Evolutionary conservation across 306 rosid genomes (phyloP).

Genomic region (Vigna unguiculata): DNA sequence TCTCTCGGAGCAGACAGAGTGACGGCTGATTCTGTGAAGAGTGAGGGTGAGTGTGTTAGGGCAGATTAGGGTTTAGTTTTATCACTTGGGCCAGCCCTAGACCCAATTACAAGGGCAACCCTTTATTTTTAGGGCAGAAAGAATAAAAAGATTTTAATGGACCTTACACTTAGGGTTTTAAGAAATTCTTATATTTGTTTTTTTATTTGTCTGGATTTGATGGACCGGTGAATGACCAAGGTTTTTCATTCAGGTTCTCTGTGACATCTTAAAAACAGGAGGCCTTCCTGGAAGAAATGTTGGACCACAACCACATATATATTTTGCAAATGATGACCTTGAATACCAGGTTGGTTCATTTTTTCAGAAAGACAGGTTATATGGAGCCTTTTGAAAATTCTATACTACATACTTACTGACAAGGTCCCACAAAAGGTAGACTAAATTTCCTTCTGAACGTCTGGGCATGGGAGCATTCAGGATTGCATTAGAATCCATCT

Average conservation of each 20-base stretch:
- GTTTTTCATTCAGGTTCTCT: conserved; percentile 70
- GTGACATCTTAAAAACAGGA: conserved; percentile 88
- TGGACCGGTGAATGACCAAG: conserved; percentile 38
- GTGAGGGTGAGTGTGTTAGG: no score
- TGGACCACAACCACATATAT: conserved; percentile 74
- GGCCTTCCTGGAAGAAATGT: conserved; percentile 85
- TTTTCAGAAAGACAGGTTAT: conserved; percentile 36
- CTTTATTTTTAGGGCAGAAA: no score
- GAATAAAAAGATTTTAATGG: no score
- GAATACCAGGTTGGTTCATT: conserved; percentile 78
- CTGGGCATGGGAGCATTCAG: conserved; percentile 98
- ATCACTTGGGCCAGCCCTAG: no score
- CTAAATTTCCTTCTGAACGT: conserved; percentile 93
- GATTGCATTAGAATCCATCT: conserved; percentile 88
- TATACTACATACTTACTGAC: conserved; percentile 54
- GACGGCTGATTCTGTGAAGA: no score
- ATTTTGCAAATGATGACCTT: conserved; percentile 91
- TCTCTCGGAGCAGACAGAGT: no score
- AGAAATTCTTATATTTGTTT: conserved; percentile 26
- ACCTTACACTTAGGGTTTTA: conserved; percentile 9
- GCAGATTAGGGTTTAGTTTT: no score
- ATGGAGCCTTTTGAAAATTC: conserved; percentile 32
- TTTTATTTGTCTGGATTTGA: background rate
- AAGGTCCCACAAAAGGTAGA: conserved; percentile 68
- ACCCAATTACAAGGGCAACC: no score